Percentiles rank a stretch among this genome's conserved stretches.
Conservation (phyloP, 164 flowering plant genomes). For the Tetracentron sinense region DNA sequence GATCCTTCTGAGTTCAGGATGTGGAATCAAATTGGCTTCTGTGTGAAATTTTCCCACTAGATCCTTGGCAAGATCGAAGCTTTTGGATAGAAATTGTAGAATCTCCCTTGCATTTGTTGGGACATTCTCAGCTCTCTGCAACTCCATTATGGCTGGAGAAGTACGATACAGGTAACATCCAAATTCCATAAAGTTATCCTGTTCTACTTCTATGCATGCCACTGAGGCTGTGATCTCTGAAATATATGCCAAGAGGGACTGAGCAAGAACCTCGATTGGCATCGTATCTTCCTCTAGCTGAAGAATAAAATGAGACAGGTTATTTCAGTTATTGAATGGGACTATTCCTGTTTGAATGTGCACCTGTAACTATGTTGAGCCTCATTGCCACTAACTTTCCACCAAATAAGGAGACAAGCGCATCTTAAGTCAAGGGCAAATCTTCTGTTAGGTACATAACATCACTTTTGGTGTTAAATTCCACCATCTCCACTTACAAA, state of each 20-base stretch:
- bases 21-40: constrained; percentile 12
- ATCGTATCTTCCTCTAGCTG: constrained; percentile 20
- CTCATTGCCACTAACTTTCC: not conserved
- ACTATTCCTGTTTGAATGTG: not conserved
- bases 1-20: constrained; percentile 26
- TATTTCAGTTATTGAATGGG: not conserved
- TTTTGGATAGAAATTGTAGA: constrained; percentile 39
- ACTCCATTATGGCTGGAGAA: constrained; percentile 49
- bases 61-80: constrained; percentile 38
- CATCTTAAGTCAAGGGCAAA: not conserved
- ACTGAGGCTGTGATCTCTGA: constrained; percentile 38
- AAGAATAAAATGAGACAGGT: constrained; percentile 8
- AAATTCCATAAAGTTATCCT: constrained; percentile 38
- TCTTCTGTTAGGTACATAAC: too few relatives aligned
- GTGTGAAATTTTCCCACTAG: constrained; percentile 26
- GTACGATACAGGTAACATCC: constrained; percentile 59
- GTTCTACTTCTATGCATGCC: constrained; percentile 28
- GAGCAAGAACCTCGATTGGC: constrained; percentile 18
- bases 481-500: too few relatives aligned
- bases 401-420: not conserved
- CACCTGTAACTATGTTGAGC: not conserved
- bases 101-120: constrained; percentile 37
- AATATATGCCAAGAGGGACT: constrained; percentile 39
- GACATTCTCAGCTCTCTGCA: constrained; percentile 28
- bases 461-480: too few relatives aligned